Base-by-base conservation (phyloP, 108 stramenopile genomes). In the Cyclotella choctawhatcheeana region DNA sequence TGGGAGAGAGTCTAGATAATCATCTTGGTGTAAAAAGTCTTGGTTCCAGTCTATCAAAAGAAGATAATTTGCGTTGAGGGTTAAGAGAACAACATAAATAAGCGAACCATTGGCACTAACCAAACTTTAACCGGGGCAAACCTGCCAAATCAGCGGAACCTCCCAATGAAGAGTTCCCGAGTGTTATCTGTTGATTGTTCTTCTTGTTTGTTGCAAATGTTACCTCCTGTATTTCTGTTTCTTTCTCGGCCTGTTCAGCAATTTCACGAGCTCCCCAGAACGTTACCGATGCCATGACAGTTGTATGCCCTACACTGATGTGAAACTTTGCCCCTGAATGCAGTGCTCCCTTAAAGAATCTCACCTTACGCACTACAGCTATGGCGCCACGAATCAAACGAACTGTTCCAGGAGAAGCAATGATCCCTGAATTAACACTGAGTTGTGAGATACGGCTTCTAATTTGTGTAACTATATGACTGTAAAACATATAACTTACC, bases 221-320 rank as follows among this genome's bases (percentile, higher is more conserved):
- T 20, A 66, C 58, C 45, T 40, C 24, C 40, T 50, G 1, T 22
- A 22, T 70, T 44, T 75, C 83, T 43, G 33, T 34, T 50, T 56
- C 58, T 0, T 14, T 18, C 25, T 70, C 66, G 22, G 58, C 70
- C 51, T 74, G 64, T 37, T 54, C 61, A 24, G 69, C 82, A 21
- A 99, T 73, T 71, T 99, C 97, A 27, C 67, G 67, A 24, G 94
- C 97, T 7, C 99, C 99, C 86, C 97, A 99, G 83, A 98, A 99
- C 5, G 92, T 89, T 0, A 92, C 93, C n/a, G 89, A 93, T 13
- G 97, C 98, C 96, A 98, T 92, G 5, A 97, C 90, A 2, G 99
- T 99, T 22, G 85, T 76, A 81, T 99, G 98, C 0, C 99, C 99
- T 7, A 98, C 86, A 43, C 93, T 93, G 18, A 99, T 82, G 65